phyloP scores from a whole-genome alignment of 179 eudicot genomes.

The Nepenthes alata region DNA sequence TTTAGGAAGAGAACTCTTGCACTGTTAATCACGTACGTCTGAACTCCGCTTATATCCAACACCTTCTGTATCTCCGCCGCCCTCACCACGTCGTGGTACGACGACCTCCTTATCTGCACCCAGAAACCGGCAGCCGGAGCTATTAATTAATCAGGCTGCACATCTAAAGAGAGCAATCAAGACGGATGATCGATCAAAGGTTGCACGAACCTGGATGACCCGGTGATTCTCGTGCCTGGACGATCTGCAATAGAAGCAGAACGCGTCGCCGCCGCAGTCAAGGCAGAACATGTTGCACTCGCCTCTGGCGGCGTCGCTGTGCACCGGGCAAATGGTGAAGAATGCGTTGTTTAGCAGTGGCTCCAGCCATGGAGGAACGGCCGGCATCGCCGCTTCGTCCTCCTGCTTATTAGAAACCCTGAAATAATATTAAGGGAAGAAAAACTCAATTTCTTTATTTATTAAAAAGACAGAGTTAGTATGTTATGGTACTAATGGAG shows the following conservation, averaged over 20 bases:
- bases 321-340: conserved; percentile 59
- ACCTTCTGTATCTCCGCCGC: conserved; percentile 66
- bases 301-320: conserved; percentile 62
- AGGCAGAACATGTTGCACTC: conserved; percentile 86
- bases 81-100: conserved; percentile 87
- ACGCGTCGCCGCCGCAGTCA: conserved; percentile 57
- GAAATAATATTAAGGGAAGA: not conserved
- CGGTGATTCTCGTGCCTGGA: conserved; percentile 72
- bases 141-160: too few species aligned
- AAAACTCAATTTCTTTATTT: not conserved
- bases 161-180: too few species aligned
- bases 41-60: conserved; percentile 69
- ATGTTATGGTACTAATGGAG: not conserved
- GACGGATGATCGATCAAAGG: not conserved
- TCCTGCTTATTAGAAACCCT: not conserved
- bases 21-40: conserved; percentile 16
- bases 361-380: conserved; percentile 73
- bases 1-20: conserved; percentile 85
- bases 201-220: conserved; percentile 57
- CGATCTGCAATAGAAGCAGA: conserved; percentile 76
- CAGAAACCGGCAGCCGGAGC: too few species aligned
- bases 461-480: conserved; percentile 1
- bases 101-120: conserved; percentile 71
- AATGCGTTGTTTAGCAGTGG: conserved; percentile 50
- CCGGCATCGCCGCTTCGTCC: conserved; percentile 13